These are phyloP conservation scores for Cystobasidiaceae sp. DNA, from an alignment of 1,284 basidiomycete species.

Conservation along the genomic window DNA sequence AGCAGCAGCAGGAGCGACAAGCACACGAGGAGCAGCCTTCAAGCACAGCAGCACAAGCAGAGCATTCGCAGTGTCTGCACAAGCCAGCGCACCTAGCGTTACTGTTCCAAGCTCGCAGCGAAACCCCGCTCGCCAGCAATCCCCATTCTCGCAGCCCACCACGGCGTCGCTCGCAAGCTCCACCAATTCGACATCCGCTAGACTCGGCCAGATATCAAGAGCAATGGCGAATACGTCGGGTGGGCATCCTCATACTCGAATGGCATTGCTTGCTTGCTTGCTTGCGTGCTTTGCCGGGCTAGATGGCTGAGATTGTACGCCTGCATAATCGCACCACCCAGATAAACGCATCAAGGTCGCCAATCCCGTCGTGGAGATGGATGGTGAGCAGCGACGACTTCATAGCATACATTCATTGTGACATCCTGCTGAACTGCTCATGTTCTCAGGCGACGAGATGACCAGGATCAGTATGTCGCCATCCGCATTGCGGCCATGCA, in stretches of 20 bases:
- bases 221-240: conserved; percentile 21
- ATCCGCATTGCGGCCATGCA: no score
- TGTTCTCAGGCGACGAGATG: conserved; percentile 27
- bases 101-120: not conserved
- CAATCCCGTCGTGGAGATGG: conserved; percentile 89
- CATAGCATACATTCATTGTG: not conserved
- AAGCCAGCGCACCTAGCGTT: not conserved
- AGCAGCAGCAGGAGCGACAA: not conserved
- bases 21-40: not conserved
- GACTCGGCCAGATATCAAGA: conserved; percentile 27
- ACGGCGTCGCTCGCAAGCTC: not conserved
- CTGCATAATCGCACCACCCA: no score
- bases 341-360: conserved; percentile 62
- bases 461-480: conserved; percentile 32
- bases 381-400: conserved; percentile 39
- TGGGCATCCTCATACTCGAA: no score
- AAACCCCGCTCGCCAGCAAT: not conserved
- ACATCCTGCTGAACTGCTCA: not conserved
- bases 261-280: no score
- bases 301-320: no score
- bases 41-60: not conserved
- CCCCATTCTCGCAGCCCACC: not conserved
- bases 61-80: not conserved
- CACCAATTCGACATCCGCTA: conserved; percentile 20
- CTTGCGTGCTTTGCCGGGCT: not conserved